These are phyloP conservation scores for Murraya koenigii DNA, from an alignment of 345 rosid species.

Conservation along the genomic window DNA sequence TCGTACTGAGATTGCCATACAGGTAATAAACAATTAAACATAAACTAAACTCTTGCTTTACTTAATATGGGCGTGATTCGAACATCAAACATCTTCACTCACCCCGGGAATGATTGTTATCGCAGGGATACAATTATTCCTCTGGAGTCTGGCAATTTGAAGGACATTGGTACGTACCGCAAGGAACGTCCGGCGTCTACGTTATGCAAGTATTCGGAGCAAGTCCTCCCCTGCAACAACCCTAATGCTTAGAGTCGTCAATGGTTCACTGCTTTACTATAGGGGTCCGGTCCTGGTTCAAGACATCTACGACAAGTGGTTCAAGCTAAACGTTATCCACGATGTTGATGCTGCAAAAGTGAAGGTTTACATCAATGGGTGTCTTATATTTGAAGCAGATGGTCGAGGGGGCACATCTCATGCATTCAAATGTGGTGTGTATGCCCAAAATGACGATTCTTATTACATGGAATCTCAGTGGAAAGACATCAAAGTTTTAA, in stretches of 20 bases:
- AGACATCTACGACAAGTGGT: conserved; percentile 28
- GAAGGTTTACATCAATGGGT: conserved; percentile 27
- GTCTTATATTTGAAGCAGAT: conserved; percentile 3
- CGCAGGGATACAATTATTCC: conserved; percentile 37
- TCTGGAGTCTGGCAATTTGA: conserved; percentile 49
- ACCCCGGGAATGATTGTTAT: no score
- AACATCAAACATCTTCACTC: no score
- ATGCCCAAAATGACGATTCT: conserved; percentile 16
- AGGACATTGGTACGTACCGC: conserved; percentile 35
- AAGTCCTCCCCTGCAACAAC: conserved; percentile 16
- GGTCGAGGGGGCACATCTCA: conserved; percentile 24
- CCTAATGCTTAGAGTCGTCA: conserved; percentile 28
- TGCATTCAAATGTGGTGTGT: conserved; percentile 39
- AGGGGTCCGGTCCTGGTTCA: conserved; percentile 6
- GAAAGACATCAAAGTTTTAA: conserved; percentile 24
- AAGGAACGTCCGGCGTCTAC: conserved; percentile 31
- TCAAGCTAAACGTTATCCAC: conserved; percentile 34
- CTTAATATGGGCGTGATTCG: no score
- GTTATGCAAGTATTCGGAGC: conserved; percentile 41
- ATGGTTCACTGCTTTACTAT: conserved; percentile 30
- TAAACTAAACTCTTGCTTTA: neutral
- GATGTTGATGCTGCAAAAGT: conserved; percentile 22
- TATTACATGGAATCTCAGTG: conserved; percentile 36
- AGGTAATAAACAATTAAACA: neutral
- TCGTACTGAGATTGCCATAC: conserved; percentile 25